Conservation (phyloP, 257 asterid genomes). For the Cinchona pubescens region DNA sequence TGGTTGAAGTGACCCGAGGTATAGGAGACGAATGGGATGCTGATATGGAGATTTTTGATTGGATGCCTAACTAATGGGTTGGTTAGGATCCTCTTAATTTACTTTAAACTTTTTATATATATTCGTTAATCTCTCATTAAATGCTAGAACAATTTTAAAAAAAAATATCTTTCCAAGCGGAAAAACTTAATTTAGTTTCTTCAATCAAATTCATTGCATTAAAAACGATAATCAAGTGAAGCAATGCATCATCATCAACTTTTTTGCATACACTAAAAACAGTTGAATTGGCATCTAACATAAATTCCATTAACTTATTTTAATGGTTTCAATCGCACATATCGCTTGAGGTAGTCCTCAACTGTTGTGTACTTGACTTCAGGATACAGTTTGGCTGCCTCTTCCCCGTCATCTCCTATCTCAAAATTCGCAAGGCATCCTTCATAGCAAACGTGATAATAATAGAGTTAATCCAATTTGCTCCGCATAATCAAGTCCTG, state of each 20-base stretch:
- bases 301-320: not conserved
- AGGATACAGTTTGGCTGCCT: constrained; percentile 33
- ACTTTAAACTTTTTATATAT: no score
- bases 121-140: no score
- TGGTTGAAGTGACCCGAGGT: no score
- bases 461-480: constrained; percentile 31
- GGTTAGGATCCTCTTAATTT: no score
- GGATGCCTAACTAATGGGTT: no score
- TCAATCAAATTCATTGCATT: not conserved
- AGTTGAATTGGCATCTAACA: not conserved
- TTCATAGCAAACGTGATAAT: constrained; percentile 31
- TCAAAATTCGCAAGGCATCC: constrained; percentile 33
- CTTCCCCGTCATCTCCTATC: constrained; percentile 35
- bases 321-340: constrained; percentile 9
- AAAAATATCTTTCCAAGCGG: no score
- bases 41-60: no score
- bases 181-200: not conserved
- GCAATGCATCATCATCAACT: not conserved
- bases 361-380: constrained; percentile 22
- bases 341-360: constrained; percentile 27
- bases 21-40: no score
- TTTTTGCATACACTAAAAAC: not conserved
- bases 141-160: no score
- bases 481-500: constrained; percentile 23
- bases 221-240: not conserved